phyloP scores from a whole-genome alignment of 2,329 filamentous ascomycete genomes.

The Hypocrella siamensis region DNA sequence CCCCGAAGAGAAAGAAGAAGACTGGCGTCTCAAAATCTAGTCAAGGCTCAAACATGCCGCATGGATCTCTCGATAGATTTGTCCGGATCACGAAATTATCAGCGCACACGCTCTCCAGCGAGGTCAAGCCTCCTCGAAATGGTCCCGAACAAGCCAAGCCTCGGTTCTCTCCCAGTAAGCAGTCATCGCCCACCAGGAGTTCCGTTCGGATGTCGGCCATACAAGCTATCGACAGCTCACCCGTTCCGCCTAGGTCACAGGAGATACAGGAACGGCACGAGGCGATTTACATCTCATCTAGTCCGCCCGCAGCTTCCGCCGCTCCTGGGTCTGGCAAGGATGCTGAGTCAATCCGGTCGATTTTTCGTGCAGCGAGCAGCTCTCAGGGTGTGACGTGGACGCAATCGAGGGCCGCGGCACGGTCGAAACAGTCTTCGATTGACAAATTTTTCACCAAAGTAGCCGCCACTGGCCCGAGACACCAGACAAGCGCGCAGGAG shows the following conservation, averaged over 20 bases:
- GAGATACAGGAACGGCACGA: constrained; percentile 12
- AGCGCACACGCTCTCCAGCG: not conserved
- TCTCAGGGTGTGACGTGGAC: constrained; percentile 8
- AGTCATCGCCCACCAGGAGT: constrained; percentile 11
- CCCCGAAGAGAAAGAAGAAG: constrained; percentile 10
- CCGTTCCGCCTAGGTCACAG: constrained; percentile 21
- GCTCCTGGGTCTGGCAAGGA: constrained; percentile 6
- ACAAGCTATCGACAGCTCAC: constrained; percentile 28
- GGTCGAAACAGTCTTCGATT: constrained; percentile 18
- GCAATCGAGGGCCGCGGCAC: not conserved
- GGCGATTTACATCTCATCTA: constrained; percentile 29
- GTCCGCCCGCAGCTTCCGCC: constrained; percentile 15
- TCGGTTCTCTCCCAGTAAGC: constrained; percentile 17
- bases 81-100: constrained; percentile 22
- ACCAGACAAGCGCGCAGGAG: too few species aligned
- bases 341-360: constrained; percentile 11
- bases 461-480: not conserved
- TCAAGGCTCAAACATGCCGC: constrained; percentile 8
- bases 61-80: constrained; percentile 23
- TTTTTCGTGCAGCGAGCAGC: constrained; percentile 8
- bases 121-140: not conserved
- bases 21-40: constrained; percentile 5
- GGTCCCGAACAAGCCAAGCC: not conserved
- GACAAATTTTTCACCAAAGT: not conserved
- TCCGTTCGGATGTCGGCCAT: constrained; percentile 11